phyloP scores from a whole-genome alignment of 257 asterid genomes.

The Galeopsis tetrahit region DNA sequence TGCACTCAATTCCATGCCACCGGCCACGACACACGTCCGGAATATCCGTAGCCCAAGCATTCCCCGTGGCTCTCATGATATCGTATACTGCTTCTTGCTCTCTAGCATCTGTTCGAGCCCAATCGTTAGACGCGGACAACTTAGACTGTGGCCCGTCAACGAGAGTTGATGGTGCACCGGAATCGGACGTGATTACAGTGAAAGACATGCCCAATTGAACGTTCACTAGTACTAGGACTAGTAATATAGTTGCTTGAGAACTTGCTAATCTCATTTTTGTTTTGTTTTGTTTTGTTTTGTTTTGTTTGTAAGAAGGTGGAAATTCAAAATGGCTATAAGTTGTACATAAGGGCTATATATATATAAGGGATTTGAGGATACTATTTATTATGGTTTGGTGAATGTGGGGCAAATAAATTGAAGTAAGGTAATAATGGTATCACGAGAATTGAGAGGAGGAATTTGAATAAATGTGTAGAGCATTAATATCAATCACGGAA shows the following conservation, averaged over 20 bases:
- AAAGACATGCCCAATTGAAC: conserved; percentile 29
- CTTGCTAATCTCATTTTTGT: conserved; percentile 37
- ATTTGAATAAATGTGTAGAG: conserved; percentile 45
- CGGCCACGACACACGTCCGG: conserved; percentile 85
- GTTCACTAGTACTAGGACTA: conserved; percentile 34
- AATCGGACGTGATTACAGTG: conserved; percentile 64
- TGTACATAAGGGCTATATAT: conserved; percentile 30
- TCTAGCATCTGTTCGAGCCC: conserved; percentile 53
- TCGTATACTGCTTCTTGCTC: conserved; percentile 85
- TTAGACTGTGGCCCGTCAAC: conserved; percentile 70
- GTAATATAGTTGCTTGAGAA: conserved; percentile 8
- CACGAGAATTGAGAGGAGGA: conserved; percentile 68
- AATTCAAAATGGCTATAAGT: background rate
- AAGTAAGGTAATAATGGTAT: conserved; percentile 53
- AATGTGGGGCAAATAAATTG: conserved; percentile 42
- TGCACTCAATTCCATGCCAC: conserved; percentile 96
- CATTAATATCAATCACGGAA: conserved; percentile 73
- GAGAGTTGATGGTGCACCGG: conserved; percentile 51
- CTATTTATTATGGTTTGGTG: conserved; percentile 38
- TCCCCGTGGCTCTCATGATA: conserved; percentile 90
- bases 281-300: background rate
- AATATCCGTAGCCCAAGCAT: conserved; percentile 82
- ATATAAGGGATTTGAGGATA: conserved; percentile 16
- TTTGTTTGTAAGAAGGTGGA: background rate
- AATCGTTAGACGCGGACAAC: conserved; percentile 35